phyloP scores from a whole-genome alignment of 2,329 filamentous ascomycete genomes.

The Colletotrichum phormii region DNA sequence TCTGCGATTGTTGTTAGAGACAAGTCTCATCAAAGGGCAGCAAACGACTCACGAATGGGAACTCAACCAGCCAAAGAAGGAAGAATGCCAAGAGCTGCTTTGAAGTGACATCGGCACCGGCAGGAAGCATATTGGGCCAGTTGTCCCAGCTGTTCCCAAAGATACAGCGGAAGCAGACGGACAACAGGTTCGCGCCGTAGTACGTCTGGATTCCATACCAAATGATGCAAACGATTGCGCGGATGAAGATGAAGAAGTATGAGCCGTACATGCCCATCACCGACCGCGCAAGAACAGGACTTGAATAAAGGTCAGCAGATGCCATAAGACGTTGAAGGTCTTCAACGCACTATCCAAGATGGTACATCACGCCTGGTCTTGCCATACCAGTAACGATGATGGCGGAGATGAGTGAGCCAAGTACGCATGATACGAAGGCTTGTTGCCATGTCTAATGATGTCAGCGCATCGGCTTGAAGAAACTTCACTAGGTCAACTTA shows the following conservation, averaged over 20 bases:
- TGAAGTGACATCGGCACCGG: constrained; percentile 47
- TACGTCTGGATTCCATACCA: constrained; percentile 44
- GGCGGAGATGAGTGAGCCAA: constrained; percentile 41
- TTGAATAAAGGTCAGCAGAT: constrained; percentile 3
- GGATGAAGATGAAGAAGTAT: constrained; percentile 52
- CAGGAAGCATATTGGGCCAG: constrained; percentile 47
- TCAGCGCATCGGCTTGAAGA: constrained; percentile 2
- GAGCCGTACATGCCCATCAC: constrained; percentile 57
- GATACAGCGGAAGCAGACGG: constrained; percentile 45
- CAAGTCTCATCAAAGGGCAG: neutral
- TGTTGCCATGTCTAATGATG: constrained; percentile 41
- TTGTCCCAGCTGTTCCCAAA: constrained; percentile 48
- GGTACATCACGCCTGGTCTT: constrained; percentile 42
- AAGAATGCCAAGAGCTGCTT: constrained; percentile 51
- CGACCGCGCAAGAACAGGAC: constrained; percentile 50
- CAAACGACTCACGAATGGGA: constrained; percentile 48
- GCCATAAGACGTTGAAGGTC: accelerated
- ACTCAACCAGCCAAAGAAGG: constrained; percentile 51
- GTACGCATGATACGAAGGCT: constrained; percentile 41
- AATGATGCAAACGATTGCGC: constrained; percentile 46
- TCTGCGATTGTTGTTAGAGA: constrained; percentile 20
- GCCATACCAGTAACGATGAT: constrained; percentile 43
- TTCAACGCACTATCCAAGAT: constrained; percentile 41
- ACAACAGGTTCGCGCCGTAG: constrained; percentile 41
- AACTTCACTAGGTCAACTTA: constrained; percentile 6